Conservation (phyloP, 805 yeast genomes). For the Isabelozyma heimii region DNA sequence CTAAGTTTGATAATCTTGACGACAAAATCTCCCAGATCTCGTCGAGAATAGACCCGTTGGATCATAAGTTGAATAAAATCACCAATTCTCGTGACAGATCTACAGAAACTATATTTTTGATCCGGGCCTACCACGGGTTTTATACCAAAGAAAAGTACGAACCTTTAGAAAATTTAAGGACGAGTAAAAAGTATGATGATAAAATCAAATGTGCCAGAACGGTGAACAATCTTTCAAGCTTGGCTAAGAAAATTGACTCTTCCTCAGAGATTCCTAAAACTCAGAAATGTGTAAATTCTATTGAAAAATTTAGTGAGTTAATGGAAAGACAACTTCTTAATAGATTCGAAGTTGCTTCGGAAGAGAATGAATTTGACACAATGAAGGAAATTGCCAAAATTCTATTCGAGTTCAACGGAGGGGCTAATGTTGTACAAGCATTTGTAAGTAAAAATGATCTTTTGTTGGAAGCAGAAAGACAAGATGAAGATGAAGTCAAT, state of each 20-base stretch:
- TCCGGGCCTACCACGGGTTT: constrained; percentile 76
- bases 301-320: constrained; percentile 69
- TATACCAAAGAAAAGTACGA: constrained; percentile 52
- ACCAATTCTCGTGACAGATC: constrained; percentile 75
- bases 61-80: constrained; percentile 62
- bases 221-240: constrained; percentile 59
- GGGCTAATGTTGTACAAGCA: constrained; percentile 74
- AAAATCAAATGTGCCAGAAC: constrained; percentile 66
- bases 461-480: constrained; percentile 48
- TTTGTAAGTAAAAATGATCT: constrained; percentile 79
- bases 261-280: constrained; percentile 41
- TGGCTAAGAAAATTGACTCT: constrained; percentile 64
- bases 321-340: constrained; percentile 72
- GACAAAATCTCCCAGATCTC: constrained; percentile 54
- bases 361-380: constrained; percentile 60
- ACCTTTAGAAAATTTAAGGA: constrained; percentile 58
- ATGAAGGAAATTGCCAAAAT: constrained; percentile 77
- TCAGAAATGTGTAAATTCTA: constrained; percentile 34
- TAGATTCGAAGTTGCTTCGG: constrained; percentile 72
- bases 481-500: constrained; percentile 27
- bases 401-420: constrained; percentile 79
- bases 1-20: constrained; percentile 51
- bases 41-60: constrained; percentile 63
- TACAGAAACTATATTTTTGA: constrained; percentile 65
- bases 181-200: constrained; percentile 46